Percentiles rank a stretch among this genome's conserved stretches.
These are phyloP conservation scores for Trypanosoma melophagium DNA, from an alignment of 208 protist species.

Conservation along the genomic window DNA sequence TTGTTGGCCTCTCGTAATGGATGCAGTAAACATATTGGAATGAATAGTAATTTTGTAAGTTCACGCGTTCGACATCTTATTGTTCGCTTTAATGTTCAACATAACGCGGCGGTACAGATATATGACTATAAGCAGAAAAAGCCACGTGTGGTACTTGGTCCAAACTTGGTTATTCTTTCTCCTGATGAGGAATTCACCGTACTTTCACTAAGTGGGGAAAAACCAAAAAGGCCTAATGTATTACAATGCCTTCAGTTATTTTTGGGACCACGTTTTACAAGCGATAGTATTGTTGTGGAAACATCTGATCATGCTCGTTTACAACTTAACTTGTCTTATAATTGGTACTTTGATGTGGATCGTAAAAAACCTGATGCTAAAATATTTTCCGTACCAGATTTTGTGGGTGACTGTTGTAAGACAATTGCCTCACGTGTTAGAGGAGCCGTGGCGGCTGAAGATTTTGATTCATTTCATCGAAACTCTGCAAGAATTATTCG, in stretches of 20 bases:
- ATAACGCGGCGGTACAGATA: slow-evolving; percentile 96
- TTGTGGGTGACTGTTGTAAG: slow-evolving; percentile 97
- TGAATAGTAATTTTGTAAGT: slow-evolving; percentile 31
- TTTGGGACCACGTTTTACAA: slow-evolving; percentile 95
- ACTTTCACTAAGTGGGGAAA: slow-evolving; percentile 91
- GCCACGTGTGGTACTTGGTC: slow-evolving; percentile 92
- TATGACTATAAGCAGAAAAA: slow-evolving; percentile 92
- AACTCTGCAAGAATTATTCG: slow-evolving; percentile 96
- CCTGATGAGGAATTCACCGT: slow-evolving; percentile 97
- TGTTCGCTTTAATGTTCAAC: slow-evolving; percentile 94
- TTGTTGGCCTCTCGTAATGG: slow-evolving; percentile 75
- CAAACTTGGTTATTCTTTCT: slow-evolving; percentile 92
- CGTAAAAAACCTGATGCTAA: slow-evolving; percentile 41
- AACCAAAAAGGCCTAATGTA: slow-evolving; percentile 92
- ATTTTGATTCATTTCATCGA: slow-evolving; percentile 97
- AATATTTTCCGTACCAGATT: slow-evolving; percentile 95
- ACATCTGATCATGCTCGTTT: slow-evolving; percentile 96
- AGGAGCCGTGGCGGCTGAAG: slow-evolving; percentile 89
- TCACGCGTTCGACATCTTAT: slow-evolving; percentile 71
- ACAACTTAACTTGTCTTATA: slow-evolving; percentile 94
- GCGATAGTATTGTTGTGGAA: slow-evolving; percentile 94
- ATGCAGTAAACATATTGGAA: slow-evolving; percentile 35
- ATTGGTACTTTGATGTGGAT: slow-evolving; percentile 95
- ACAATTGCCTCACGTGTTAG: slow-evolving; percentile 95
- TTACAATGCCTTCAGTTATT: slow-evolving; percentile 92